phyloP scores from a whole-genome alignment of 177 flowering plant species.

The Telopea speciosissima region DNA sequence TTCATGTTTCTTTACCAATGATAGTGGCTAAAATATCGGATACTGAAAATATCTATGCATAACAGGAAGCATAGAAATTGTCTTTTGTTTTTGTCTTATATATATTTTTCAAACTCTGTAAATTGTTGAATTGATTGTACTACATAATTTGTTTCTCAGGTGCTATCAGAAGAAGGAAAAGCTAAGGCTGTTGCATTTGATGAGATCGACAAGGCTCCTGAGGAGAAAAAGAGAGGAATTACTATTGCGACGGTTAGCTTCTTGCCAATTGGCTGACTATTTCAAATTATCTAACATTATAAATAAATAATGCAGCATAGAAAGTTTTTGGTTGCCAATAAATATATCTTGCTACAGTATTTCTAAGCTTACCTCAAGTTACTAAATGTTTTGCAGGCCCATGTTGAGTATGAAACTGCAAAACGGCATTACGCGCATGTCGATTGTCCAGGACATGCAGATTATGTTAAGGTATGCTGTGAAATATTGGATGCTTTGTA shows the following conservation, averaged over 20 bases:
- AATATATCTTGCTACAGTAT: neutral
- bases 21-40: neutral
- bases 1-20: neutral
- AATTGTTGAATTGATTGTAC: neutral
- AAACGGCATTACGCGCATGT: slow-evolving; percentile 97
- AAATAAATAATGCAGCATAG: neutral
- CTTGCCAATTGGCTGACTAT: neutral
- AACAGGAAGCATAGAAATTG: neutral
- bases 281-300: neutral
- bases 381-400: slow-evolving; percentile 52
- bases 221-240: slow-evolving; percentile 96
- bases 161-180: slow-evolving; percentile 87
- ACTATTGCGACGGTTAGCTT: slow-evolving; percentile 83
- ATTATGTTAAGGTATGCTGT: slow-evolving; percentile 79
- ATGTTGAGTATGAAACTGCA: slow-evolving; percentile 93
- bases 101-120: neutral
- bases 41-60: neutral
- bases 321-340: neutral
- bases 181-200: slow-evolving; percentile 93
- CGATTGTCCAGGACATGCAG: slow-evolving; percentile 98
- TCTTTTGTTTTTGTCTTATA: neutral
- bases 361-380: neutral
- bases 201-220: slow-evolving; percentile 99
- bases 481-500: neutral
- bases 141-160: slow-evolving; percentile 32